Evolutionary conservation across 257 asterid genomes (phyloP).

Genomic region (Penstemon eatonii): DNA sequence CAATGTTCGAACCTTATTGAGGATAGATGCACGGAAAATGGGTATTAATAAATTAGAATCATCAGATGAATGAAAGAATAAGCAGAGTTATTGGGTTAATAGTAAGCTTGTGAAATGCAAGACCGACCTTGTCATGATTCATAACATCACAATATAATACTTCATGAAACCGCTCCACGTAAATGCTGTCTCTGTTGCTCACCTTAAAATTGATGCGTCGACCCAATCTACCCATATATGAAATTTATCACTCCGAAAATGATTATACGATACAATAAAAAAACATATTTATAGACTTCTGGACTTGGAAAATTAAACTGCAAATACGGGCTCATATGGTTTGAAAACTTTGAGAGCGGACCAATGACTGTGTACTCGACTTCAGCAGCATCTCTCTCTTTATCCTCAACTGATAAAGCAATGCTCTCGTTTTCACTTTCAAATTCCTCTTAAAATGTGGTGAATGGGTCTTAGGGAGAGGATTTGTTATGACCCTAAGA

Average conservation of each 20-base stretch:
- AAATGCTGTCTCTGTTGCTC: constrained; percentile 83
- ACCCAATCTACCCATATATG: constrained; percentile 62
- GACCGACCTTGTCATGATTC: constrained; percentile 84
- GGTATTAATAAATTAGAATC: background rate
- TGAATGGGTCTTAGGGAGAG: too few relatives aligned
- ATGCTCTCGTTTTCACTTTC: constrained; percentile 22
- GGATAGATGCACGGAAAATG: constrained; percentile 50
- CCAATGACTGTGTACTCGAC: constrained; percentile 79
- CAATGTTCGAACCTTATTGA: constrained; percentile 84
- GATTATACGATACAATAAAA: background rate
- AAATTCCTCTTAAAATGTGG: too few relatives aligned
- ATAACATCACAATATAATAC: constrained; percentile 68
- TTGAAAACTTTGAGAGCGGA: constrained; percentile 56
- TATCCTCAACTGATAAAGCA: constrained; percentile 40
- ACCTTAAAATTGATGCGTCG: constrained; percentile 97
- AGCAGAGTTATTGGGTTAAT: background rate
- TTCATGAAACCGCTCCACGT: constrained; percentile 63
- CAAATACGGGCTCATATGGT: constrained; percentile 70
- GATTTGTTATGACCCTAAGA: too few relatives aligned
- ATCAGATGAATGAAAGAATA: constrained; percentile 20
- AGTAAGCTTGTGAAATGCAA: background rate
- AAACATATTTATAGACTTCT: background rate
- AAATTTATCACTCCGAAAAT: too few relatives aligned
- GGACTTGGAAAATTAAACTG: constrained; percentile 82
- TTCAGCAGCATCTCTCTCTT: constrained; percentile 50